Percentiles rank a stretch among this genome's conserved stretches.
These are phyloP conservation scores for Farysia itapuensis DNA, from an alignment of 1,284 basidiomycete genomes.

Conservation along the genomic window DNA sequence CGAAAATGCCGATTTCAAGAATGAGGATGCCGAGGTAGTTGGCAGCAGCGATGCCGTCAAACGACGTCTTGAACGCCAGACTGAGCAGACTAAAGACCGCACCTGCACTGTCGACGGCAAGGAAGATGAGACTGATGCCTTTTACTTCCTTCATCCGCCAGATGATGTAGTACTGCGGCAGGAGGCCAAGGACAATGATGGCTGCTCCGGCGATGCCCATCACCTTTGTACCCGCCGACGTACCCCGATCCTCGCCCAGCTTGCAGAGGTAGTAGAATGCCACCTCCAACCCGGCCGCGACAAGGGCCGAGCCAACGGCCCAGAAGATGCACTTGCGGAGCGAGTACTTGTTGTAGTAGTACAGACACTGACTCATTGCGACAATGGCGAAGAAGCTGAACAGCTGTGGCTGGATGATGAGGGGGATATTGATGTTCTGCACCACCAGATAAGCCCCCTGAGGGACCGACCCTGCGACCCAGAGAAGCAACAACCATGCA, in stretches of 20 bases:
- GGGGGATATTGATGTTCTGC: constrained; percentile 72
- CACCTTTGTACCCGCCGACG: constrained; percentile 65
- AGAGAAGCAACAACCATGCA: constrained; percentile 71
- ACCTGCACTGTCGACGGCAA: constrained; percentile 72
- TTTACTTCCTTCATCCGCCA: constrained; percentile 71
- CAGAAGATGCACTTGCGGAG: constrained; percentile 62
- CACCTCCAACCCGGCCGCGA: constrained; percentile 68
- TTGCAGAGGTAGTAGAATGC: constrained; percentile 65
- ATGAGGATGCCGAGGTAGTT: constrained; percentile 67
- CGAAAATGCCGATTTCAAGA: constrained; percentile 66
- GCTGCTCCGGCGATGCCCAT: constrained; percentile 71
- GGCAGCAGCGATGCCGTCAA: constrained; percentile 69
- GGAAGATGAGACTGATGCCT: constrained; percentile 73
- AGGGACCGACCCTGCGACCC: constrained; percentile 69
- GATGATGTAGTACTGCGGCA: constrained; percentile 71
- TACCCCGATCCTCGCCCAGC: constrained; percentile 64
- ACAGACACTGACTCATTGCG: constrained; percentile 67
- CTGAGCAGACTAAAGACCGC: constrained; percentile 72
- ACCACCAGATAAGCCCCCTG: constrained; percentile 73
- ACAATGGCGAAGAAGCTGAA: constrained; percentile 69
- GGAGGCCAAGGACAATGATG: constrained; percentile 68
- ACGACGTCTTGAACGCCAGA: constrained; percentile 69
- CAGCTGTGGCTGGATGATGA: constrained; percentile 72
- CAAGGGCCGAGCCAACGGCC: constrained; percentile 60
- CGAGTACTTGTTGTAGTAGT: constrained; percentile 64